Base-by-base conservation (phyloP, 2,329 filamentous ascomycete genomes). In the Oidium heveae region DNA sequence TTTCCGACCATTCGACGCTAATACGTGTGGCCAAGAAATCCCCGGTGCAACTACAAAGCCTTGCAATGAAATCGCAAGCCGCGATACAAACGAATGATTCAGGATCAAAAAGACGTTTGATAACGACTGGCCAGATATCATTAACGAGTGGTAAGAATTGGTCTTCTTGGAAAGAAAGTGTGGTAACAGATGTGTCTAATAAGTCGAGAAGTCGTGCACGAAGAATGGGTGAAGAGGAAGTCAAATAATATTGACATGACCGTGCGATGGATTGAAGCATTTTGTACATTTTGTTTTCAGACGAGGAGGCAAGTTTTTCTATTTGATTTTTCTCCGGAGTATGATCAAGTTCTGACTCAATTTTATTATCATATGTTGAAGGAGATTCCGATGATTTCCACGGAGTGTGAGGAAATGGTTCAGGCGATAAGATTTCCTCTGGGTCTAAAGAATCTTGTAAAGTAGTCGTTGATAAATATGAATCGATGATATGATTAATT, bases 111-210 rank as follows among this genome's bases (percentile, higher is more conserved):
- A 86, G 70, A 24, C 80, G 73, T n/a, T 73, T 71, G 1, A 82
- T 69, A 5, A 94, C 70, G 7, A 93, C 82, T 0, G 88, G 87
- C 89, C 89, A 98, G 8, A 96, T 71, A 2, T 83, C 81, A 66
- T 96, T 91, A 60, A 96, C 79, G 0, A 96, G 73, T 0, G 91
- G 91, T 1, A 98, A 69, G 64, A 94, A 95, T 0, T 79, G 77
- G 57, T 88, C 80, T 64, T 94, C 84, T 59, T 95, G 80, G 3
- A 72, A 72, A 0, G 82, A 76, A 2, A 98, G 75, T 0, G 84
- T 74, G 0, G 81, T 76, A 4, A 82, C 75, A 2, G 86, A 81
- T 0, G 80, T 86, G 28, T 74, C 70, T 13, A 96, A 75, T 6
- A 96, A 77, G 16, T 78, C 75, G 10, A 98, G 76, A 3, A 98